Percentiles rank a stretch among this genome's conserved stretches.
These are phyloP conservation scores for Triticum urartu DNA, from an alignment of 176 grass and related monocot genomes.

Conservation along the genomic window DNA sequence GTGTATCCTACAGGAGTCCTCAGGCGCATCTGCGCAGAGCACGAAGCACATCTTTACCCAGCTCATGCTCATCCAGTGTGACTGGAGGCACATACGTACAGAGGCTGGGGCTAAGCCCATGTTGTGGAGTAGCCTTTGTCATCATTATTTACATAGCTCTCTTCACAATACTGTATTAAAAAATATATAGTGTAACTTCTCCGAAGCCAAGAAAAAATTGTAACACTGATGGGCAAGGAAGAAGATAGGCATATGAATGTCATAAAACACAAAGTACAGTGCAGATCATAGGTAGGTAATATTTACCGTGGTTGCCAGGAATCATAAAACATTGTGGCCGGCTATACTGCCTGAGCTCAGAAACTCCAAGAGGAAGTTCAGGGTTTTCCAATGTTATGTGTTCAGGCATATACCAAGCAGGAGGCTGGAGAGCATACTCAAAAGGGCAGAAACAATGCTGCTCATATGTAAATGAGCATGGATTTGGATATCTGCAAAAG, in stretches of 20 bases:
- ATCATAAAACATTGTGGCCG: slow-evolving; percentile 92
- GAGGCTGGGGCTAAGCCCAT: too few relatives aligned
- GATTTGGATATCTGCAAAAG: slow-evolving; percentile 81
- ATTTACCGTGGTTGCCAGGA: slow-evolving; percentile 89
- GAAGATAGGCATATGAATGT: not conserved
- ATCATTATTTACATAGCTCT: not conserved
- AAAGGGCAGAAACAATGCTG: slow-evolving; percentile 80
- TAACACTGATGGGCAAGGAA: slow-evolving; percentile 13
- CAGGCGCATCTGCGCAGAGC: too few relatives aligned
- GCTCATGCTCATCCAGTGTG: too few relatives aligned
- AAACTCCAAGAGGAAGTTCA: slow-evolving; percentile 86
- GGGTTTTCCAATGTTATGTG: slow-evolving; percentile 51
- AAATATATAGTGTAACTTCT: not conserved
- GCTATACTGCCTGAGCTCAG: slow-evolving; percentile 55
- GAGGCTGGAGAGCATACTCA: slow-evolving; percentile 93
- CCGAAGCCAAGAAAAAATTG: not conserved
- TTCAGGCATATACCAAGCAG: slow-evolving; percentile 59
- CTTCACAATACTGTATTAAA: not conserved
- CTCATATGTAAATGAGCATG: slow-evolving; percentile 86
- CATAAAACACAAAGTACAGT: not conserved
- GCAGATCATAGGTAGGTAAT: not conserved
- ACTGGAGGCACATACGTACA: too few relatives aligned
- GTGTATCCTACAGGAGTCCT: too few relatives aligned
- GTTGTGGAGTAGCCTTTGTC: not conserved
- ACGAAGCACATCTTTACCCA: too few relatives aligned